Base-by-base conservation (phyloP, 352 stramenopile species). In the Salisapilia sapeloensis region DNA sequence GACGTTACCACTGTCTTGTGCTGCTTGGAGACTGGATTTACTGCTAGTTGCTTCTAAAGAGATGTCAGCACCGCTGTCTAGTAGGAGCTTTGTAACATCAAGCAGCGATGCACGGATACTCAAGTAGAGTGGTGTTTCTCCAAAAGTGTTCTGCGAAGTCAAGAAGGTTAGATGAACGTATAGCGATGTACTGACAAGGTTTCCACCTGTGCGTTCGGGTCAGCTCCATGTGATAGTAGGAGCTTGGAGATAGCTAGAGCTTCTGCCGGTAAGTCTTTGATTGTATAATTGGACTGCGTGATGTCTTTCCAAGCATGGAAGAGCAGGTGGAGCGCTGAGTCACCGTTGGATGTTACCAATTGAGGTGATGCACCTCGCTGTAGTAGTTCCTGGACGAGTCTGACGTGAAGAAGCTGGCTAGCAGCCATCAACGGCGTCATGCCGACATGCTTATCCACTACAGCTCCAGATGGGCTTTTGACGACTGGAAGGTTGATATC, bases 401-500 rank as follows among this genome's bases (percentile, higher is more conserved):
- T 57, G 8, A 70, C 51, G 28, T 53, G 43, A 33, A 74, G 48
- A 4, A 54, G 46, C 0, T 50, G 49, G 20, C 67, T 81, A 3
- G 72, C 72, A 11, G 45, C 56, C 72, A 87, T 87, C 3, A 87
- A 44, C 4, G 72, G 72, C 7, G 65, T 80, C 18, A 71, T 2
- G 2, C 64, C 71, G 2, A 72, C 40, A 1, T 59, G 50, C 42
- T 29, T 48, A 25, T 65, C 41, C 4, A 33, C 25, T 0, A 38
- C 32, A 8, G 42, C 48, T 14, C 12, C 16, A 8, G 42, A 48
- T 24, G 10, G 28, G 5, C 19, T 44, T 14, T 3, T 5, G 20
- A 52, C 41, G 0, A 80, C 56, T 0, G 65, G 56, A 1, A 83
- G 30, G 29, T 87, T 82, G 21, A 87, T 50, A 29, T 84, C 72